Base-by-base conservation (phyloP, 805 yeast genomes). In the Saccharomyces paradoxus region DNA sequence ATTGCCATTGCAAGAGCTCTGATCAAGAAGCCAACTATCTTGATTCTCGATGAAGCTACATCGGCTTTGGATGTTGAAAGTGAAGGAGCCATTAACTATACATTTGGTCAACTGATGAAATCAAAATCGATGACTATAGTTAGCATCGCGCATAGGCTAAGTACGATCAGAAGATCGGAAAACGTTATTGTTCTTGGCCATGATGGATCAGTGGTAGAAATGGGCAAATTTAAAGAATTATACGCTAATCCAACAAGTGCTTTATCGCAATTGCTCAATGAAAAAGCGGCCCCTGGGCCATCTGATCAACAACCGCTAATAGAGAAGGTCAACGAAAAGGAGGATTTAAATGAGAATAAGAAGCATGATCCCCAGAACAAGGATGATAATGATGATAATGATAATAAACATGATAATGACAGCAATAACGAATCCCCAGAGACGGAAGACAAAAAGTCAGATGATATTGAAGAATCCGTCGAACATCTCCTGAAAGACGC, bases 131-230 rank as follows among this genome's bases (percentile, higher is more conserved):
- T 83, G 50, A 92, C 97, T 0, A 83, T 90, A 2, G 87, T 94
- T 48, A 86, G 95, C 53, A 91, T 94, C 63, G 98, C 98, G 1
- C 99, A 92, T 69, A 78, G 98, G 61, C 74, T 91, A 55, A 86
- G 96, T 22, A 94, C 99, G 0, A 94, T 94, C 55, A 81, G 84
- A 60, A 82, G 91, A 71, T 87, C 96, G 54, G 90, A 89, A 57
- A 77, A 86, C 58, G 83, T 92, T 13, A 82, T 94, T 58, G 98
- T 94, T 3, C 74, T 94, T 41, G 91, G 89, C 48, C 76, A 81
- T 51, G 86, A 89, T 47, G 96, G 96, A 14, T 80, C 80, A 51
- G 94, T 89, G 49, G 89, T 84, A 6, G 96, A 88, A 69, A 79
- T 78, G 53, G 95, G 94, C 31, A 68, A 72, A 22, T 89, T 85